Conservation (phyloP, 2,329 filamentous ascomycete genomes). For the Amesomyces nigricolor region DNA sequence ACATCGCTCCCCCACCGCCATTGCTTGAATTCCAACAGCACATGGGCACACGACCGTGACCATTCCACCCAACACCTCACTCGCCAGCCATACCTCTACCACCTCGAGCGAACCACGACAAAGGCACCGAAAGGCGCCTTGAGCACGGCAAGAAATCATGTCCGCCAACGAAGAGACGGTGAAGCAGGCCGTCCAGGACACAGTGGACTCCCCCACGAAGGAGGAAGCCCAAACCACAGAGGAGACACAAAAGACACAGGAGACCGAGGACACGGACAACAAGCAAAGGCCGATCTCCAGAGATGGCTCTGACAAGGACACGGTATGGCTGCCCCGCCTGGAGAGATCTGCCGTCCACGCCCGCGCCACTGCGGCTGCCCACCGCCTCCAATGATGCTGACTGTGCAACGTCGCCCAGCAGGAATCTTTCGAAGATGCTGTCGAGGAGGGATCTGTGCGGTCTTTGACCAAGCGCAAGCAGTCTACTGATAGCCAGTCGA, state of each 20-base stretch:
- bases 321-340: constrained; percentile 30
- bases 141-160: constrained; percentile 12
- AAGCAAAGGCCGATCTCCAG: constrained; percentile 27
- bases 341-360: not conserved
- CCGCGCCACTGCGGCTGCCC: constrained; percentile 8
- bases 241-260: not conserved
- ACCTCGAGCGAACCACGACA: not conserved
- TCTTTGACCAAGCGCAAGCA: constrained; percentile 53
- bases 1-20: not conserved
- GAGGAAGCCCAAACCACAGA: not conserved
- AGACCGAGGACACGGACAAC: not conserved
- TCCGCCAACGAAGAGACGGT: constrained; percentile 18
- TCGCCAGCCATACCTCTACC: not conserved
- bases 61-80: constrained; percentile 3
- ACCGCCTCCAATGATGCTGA: constrained; percentile 11
- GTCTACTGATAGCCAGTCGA: constrained; percentile 32
- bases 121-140: constrained; percentile 1
- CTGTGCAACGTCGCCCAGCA: constrained; percentile 31
- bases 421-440: constrained; percentile 81
- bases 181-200: constrained; percentile 4
- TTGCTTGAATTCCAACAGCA: constrained; percentile 17
- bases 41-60: constrained; percentile 17
- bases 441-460: constrained; percentile 58
- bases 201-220: not conserved
- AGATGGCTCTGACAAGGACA: constrained; percentile 36